phyloP scores from a whole-genome alignment of 345 rosid species.

The Corchorus capsularis region DNA sequence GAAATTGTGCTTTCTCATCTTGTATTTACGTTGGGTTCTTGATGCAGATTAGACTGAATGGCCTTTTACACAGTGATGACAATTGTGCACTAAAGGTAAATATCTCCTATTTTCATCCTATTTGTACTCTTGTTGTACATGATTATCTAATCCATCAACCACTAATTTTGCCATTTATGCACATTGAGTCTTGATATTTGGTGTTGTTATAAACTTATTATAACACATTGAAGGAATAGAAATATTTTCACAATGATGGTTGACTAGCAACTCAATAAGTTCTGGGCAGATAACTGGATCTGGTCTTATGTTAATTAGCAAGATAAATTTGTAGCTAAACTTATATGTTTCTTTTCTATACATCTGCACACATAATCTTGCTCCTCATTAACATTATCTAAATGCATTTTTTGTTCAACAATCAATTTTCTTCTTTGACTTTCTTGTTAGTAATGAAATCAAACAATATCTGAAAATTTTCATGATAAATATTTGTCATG shows the following conservation, averaged over 20 bases:
- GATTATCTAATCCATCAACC: neutral
- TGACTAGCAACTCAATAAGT: neutral
- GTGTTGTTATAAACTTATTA: neutral
- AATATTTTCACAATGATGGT: neutral
- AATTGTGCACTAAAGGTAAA: constrained; percentile 78
- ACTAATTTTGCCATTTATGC: neutral
- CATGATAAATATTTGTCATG: constrained; percentile 19
- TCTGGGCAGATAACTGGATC: neutral
- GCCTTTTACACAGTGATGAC: constrained; percentile 85
- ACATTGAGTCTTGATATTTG: neutral
- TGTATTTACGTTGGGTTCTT: neutral
- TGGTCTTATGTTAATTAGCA: neutral
- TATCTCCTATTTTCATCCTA: neutral
- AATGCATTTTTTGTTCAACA: neutral
- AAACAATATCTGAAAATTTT: neutral
- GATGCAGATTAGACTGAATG: constrained; percentile 86
- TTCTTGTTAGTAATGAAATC: neutral
- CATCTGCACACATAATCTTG: neutral
- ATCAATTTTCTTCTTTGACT: neutral
- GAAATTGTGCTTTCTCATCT: constrained; percentile 4
- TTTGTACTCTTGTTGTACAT: neutral
- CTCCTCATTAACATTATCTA: neutral
- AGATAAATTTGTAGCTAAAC: neutral
- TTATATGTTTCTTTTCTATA: neutral
- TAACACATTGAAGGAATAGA: neutral